Percentiles rank a stretch among this genome's conserved stretches.
Evolutionary conservation across 139 green algal genomes (phyloP).

Genomic region (Picochlorum sp.): DNA sequence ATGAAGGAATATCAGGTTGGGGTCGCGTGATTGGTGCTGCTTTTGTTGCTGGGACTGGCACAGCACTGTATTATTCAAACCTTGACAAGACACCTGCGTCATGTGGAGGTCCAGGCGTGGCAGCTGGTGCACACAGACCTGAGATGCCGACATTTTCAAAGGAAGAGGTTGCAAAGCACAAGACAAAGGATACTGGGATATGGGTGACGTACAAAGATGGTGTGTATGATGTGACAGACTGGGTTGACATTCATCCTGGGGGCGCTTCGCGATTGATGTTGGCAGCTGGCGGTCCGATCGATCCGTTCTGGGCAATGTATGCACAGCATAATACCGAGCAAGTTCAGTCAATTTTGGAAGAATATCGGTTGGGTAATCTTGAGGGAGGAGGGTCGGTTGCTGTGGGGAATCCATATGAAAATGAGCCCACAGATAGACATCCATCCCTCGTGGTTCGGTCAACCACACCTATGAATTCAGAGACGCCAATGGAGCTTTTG

Average conservation of each 20-base stretch:
- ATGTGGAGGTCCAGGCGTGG: not conserved
- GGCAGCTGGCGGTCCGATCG: constrained; percentile 70
- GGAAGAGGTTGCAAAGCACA: constrained; percentile 72
- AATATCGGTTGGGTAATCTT: constrained; percentile 70
- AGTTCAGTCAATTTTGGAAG: constrained; percentile 54
- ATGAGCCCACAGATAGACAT: constrained; percentile 54
- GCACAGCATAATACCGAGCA: constrained; percentile 65
- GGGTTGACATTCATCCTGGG: constrained; percentile 45
- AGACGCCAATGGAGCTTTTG: constrained; percentile 63
- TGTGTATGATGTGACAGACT: constrained; percentile 81
- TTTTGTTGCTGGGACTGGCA: no score
- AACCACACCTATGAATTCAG: constrained; percentile 71
- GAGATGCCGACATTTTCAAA: constrained; percentile 24
- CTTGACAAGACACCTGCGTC: not conserved
- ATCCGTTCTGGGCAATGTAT: constrained; percentile 86
- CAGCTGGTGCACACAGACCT: not conserved
- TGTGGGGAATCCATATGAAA: constrained; percentile 56
- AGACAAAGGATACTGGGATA: constrained; percentile 45
- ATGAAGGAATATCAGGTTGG: no score
- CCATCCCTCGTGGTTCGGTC: constrained; percentile 51
- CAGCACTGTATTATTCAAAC: no score
- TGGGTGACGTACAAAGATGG: constrained; percentile 84
- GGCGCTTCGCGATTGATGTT: constrained; percentile 66
- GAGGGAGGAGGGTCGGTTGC: constrained; percentile 16
- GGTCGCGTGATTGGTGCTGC: no score